Evolutionary conservation across 192 early-diverging fungal species (phyloP), one percentile per base, ranked within the genome.

Genomic region (Coemansia sp.): DNA sequence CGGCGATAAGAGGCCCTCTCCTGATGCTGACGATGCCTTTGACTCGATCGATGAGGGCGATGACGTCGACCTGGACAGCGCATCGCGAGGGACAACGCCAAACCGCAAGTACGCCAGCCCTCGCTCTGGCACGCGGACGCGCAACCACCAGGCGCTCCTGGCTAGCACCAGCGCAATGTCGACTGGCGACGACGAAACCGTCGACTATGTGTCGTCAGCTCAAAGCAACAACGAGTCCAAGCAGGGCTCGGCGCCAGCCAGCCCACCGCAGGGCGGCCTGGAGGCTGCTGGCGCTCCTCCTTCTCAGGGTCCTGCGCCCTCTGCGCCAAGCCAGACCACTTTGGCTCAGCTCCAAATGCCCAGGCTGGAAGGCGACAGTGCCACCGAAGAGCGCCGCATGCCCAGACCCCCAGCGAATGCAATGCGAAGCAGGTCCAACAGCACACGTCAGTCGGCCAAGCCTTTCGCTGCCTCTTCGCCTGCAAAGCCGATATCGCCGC

Each of bases 141-240:
- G 29, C 10, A 57, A 69, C 10, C 64, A 34, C 19, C 63, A 34
- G 37, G 14, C 57, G 19, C 68, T 71, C 65, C 64, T 69, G 39
- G 32, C 60, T 39, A 82, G 72, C 69, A 55, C 61, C 0, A 75
- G 72, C 51, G 57, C 77, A 1, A 55, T 69, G 42, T 79, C 77
- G 27, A 73, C 82, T 0, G 77, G 77, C 70, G 82, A 84, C 15
- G 82, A 80, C 53, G 59, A 61, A 7, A 80, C 77, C 11, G 65
- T 72, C n/a, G 82, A 68, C 17, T 85, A 85, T 59, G 71, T 80
- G 76, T 87, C 84, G 55, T 88, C 86, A 19, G 78, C 74, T 0
- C 63, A 45, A 46, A 80, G 78, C 73, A 69, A 73, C 39, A 69
- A 66, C 36, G 70, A 72, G 17, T 67, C 71, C 17, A 50, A 34